Percentiles rank a stretch among this genome's conserved stretches.
Evolutionary conservation across 2,329 filamentous ascomycete species (phyloP).

Genomic region (Hypoxylon sp.): DNA sequence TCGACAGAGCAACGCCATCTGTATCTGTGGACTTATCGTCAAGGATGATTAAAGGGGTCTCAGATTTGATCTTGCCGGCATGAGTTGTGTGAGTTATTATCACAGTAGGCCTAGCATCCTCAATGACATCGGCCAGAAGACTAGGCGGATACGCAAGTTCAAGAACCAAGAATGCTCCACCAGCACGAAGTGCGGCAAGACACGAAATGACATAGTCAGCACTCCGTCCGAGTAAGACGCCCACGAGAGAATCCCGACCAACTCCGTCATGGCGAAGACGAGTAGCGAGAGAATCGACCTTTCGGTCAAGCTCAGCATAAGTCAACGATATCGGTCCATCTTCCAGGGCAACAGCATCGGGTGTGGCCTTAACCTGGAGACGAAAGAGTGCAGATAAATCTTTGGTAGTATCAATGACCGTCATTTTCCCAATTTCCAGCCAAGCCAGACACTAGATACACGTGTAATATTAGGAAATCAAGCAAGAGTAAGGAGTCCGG

Average conservation of each 20-base stretch:
- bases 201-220: slow-evolving; percentile 85
- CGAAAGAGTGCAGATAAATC: slow-evolving; percentile 81
- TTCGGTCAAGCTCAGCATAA: slow-evolving; percentile 78
- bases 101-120: slow-evolving; percentile 79
- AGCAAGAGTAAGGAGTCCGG: slow-evolving; percentile 7
- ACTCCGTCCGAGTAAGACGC: slow-evolving; percentile 81
- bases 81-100: slow-evolving; percentile 78
- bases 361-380: slow-evolving; percentile 77
- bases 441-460: slow-evolving; percentile 4
- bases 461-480: background rate
- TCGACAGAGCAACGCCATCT: slow-evolving; percentile 45
- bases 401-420: slow-evolving; percentile 78
- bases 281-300: slow-evolving; percentile 75
- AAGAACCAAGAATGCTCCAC: slow-evolving; percentile 84
- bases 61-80: slow-evolving; percentile 73
- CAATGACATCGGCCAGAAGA: slow-evolving; percentile 80
- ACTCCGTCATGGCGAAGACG: slow-evolving; percentile 78
- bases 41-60: slow-evolving; percentile 75
- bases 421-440: slow-evolving; percentile 61
- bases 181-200: slow-evolving; percentile 81
- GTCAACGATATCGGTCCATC: slow-evolving; percentile 77
- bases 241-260: slow-evolving; percentile 79
- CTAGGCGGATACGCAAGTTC: slow-evolving; percentile 84
- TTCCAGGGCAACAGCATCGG: slow-evolving; percentile 78
- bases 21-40: slow-evolving; percentile 62